Conservation (phyloP, 2,329 filamentous ascomycete genomes). For the Phyllosticta citriasiana region DNA sequence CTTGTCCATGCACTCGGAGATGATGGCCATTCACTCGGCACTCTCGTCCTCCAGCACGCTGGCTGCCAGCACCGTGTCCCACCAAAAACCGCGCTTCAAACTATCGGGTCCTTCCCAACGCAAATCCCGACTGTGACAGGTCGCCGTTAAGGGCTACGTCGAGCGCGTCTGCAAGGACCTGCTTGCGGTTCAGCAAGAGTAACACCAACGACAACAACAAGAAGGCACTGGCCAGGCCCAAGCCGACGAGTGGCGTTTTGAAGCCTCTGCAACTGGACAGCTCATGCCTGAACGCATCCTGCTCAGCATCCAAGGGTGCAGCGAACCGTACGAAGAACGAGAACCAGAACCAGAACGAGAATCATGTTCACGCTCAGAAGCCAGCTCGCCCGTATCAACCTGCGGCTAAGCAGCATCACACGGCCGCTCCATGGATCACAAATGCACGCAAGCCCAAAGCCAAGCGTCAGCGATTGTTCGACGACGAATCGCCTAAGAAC, state of each 20-base stretch:
- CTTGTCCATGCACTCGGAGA: slow-evolving; percentile 45
- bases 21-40: slow-evolving; percentile 46
- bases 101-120: slow-evolving; percentile 41
- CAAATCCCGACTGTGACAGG: slow-evolving; percentile 33
- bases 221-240: slow-evolving; percentile 24
- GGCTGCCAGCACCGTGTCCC: slow-evolving; percentile 33
- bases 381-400: background rate
- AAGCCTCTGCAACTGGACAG: slow-evolving; percentile 36
- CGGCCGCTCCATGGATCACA: too few species aligned
- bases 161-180: slow-evolving; percentile 28
- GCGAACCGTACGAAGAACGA: slow-evolving; percentile 17
- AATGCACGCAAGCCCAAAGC: background rate
- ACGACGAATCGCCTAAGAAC: background rate
- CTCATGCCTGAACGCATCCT: slow-evolving; percentile 15
- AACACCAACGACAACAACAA: background rate
- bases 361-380: background rate
- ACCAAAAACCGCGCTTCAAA: slow-evolving; percentile 42
- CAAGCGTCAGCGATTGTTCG: slow-evolving; percentile 12
- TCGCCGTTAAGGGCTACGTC: slow-evolving; percentile 36
- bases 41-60: slow-evolving; percentile 36
- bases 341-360: slow-evolving; percentile 18
- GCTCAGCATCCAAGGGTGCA: slow-evolving; percentile 17
- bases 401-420: background rate
- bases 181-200: background rate
- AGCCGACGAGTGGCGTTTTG: slow-evolving; percentile 41